These are phyloP conservation scores for Ustilago esculenta DNA, from an alignment of 1,284 basidiomycete species.

Conservation along the genomic window DNA sequence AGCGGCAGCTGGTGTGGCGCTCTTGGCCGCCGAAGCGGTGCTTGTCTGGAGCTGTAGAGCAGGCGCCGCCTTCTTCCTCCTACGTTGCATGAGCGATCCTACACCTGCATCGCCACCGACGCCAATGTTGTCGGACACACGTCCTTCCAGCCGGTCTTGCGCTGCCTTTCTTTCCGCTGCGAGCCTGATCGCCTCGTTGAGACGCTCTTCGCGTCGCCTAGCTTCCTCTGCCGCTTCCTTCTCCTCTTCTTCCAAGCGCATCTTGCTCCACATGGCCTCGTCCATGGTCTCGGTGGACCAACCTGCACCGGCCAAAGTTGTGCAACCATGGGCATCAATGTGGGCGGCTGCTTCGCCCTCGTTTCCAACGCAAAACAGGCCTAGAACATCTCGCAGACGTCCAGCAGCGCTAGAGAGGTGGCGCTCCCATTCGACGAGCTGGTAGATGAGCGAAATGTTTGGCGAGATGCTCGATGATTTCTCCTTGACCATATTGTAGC, in stretches of 20 bases:
- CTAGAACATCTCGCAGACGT: slow-evolving; percentile 39
- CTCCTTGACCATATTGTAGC: slow-evolving; percentile 80
- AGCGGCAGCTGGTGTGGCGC: background rate
- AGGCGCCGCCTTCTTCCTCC: slow-evolving; percentile 38
- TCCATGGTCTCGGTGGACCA: slow-evolving; percentile 60
- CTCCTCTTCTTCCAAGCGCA: slow-evolving; percentile 56
- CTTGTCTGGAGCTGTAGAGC: slow-evolving; percentile 32
- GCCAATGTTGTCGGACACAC: slow-evolving; percentile 5
- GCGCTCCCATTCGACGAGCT: slow-evolving; percentile 91
- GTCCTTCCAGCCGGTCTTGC: slow-evolving; percentile 39
- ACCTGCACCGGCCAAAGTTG: slow-evolving; percentile 18
- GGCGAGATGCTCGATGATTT: slow-evolving; percentile 69
- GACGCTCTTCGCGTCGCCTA: slow-evolving; percentile 34
- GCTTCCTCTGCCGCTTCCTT: slow-evolving; percentile 55
- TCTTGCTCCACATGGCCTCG: slow-evolving; percentile 62
- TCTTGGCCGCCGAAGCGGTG: background rate
- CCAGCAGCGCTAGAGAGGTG: slow-evolving; percentile 70
- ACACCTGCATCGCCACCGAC: slow-evolving; percentile 8
- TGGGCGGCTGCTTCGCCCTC: background rate
- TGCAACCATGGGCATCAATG: background rate
- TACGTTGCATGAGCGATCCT: slow-evolving; percentile 40
- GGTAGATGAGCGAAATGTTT: slow-evolving; percentile 94
- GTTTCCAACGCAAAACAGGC: background rate
- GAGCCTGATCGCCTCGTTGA: slow-evolving; percentile 37
- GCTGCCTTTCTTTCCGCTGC: slow-evolving; percentile 41